Evolutionary conservation across 2,329 filamentous ascomycete genomes (phyloP), one percentile per base, ranked within the genome.

Genomic region (Aquanectria penicillioides): DNA sequence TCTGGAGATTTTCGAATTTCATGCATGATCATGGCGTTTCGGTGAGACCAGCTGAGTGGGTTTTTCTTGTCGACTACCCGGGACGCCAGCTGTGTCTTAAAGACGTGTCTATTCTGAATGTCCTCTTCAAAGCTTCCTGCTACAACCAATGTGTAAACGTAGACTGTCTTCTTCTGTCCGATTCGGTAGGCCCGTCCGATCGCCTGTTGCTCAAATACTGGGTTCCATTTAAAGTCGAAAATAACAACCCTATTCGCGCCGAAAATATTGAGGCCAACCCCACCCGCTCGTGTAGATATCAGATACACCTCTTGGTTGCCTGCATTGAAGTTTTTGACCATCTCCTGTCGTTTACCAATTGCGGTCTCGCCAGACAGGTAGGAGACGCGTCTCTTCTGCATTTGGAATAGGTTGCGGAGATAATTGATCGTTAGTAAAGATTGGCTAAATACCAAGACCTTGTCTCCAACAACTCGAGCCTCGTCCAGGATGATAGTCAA

Each of bases 191-290:
- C 90, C 50, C 94, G 85, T 2, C 93, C 94, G 47, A 97, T 86
- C 2, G 94, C 94, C 75, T 97, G 94, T 68, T 93, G 89, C 73
- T 97, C 94, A 71, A 89, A 83, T 5, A 88, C 84, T 0, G 94
- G 94, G 63, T 94, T 95, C 77, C 89, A 97, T 60, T 83, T 82
- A 69, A 90, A 92, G 72, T 97, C 94, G 54, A 96, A 90, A 17
- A 97, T 89, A 17, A 97, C 84, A 1, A 97, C 91, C 17, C 94
- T 86, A 71, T 93, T 97, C 1, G 94, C 94, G 1, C 90, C 89
- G 34, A 86, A 86, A 11, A 97, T 89, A 60, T 97, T 97, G 46
- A 97, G 80, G 0, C 94, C 94, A 2, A 93, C 78, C 0, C 93
- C 92, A 18, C 93, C 94, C 8, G 94, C 92, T 59, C 76, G 87